A percentile compares a stretch with the other conserved stretches of the same genome.
phyloP scores from a whole-genome alignment of 2,329 filamentous ascomycete species.

The Rutstroemia sp. region DNA sequence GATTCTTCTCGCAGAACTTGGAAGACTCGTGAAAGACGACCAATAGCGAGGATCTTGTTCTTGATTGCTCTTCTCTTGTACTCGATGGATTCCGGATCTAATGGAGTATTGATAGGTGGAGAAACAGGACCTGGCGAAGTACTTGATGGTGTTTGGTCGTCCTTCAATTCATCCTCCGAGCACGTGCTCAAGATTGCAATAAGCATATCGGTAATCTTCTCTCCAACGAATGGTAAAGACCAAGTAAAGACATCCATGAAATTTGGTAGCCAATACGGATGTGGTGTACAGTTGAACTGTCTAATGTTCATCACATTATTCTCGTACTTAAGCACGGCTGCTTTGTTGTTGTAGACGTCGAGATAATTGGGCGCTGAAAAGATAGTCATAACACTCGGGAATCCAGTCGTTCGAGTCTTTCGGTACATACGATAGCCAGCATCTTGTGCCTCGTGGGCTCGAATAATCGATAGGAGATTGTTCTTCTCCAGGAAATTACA shows the following conservation, averaged over 20 bases:
- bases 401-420: slow-evolving; percentile 95
- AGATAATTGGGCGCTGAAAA: slow-evolving; percentile 99
- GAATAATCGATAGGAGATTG: slow-evolving; percentile 92
- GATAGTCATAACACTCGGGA: slow-evolving; percentile 99
- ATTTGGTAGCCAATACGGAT: slow-evolving; percentile 98
- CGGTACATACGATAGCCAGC: slow-evolving; percentile 98
- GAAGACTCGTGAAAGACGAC: slow-evolving; percentile 93
- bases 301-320: slow-evolving; percentile 99
- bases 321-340: slow-evolving; percentile 96
- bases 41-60: slow-evolving; percentile 99
- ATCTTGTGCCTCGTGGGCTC: slow-evolving; percentile 96
- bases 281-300: slow-evolving; percentile 98
- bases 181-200: slow-evolving; percentile 97
- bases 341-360: slow-evolving; percentile 99
- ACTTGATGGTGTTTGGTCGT: slow-evolving; percentile 68
- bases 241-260: slow-evolving; percentile 99
- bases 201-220: slow-evolving; percentile 99
- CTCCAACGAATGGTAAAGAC: slow-evolving; percentile 96
- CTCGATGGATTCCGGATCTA: slow-evolving; percentile 80
- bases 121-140: slow-evolving; percentile 60
- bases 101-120: slow-evolving; percentile 51
- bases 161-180: slow-evolving; percentile 96
- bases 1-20: slow-evolving; percentile 96
- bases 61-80: slow-evolving; percentile 96
- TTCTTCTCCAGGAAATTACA: slow-evolving; percentile 99